Base-by-base conservation (phyloP, 331 rosid genomes). In the Dryas integrifolia region DNA sequence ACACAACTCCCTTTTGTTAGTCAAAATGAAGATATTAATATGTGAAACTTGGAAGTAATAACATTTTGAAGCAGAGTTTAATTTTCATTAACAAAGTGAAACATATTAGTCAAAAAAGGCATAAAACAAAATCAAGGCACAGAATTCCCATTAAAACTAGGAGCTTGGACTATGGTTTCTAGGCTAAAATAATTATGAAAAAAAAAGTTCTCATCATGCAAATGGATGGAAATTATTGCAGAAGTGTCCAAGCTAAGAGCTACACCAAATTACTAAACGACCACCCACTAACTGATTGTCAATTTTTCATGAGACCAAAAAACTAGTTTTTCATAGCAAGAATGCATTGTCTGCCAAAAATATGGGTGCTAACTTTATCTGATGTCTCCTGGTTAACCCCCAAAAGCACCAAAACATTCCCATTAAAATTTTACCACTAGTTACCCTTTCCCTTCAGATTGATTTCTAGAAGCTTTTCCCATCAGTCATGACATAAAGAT, bases 331-430 rank as follows among this genome's bases (percentile, higher is more conserved):
- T 5, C 0, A 7, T 55, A 53, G 52, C 11, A 10, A 15, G 61
- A 35, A 51, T 50, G 16, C 58, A 59, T 38, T 69, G 62, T 69
- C 58, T 49, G 15, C 45, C 50, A 69, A 69, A 16, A 52, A 69
- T 69, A 39, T 38, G 12, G 38, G 62, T 1, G 7, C 52, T 50
- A 8, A 69, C 13, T 5, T 53, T 53, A 21, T 40, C 8, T 11
- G 3, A 45, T 64, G 21, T 53, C 39, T 69, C 52, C 49, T 24
- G 41, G 52, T 41, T 11, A 69, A 69, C 15, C 50, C 73, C 35
- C 6, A 41, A 41, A 41, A 43, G n/a, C n/a, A 50, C 47, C 51
- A 46, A 66, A n/a, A 55, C 5, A 61, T 12, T 51, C 47, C 61
- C 44, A n/a, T 3, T 8, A 5, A 2, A 50, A 2, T 68, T 45